Percentiles rank a stretch among this genome's conserved stretches.
Conservation (phyloP, 352 stramenopile genomes). For the Pythium insidiosum region DNA sequence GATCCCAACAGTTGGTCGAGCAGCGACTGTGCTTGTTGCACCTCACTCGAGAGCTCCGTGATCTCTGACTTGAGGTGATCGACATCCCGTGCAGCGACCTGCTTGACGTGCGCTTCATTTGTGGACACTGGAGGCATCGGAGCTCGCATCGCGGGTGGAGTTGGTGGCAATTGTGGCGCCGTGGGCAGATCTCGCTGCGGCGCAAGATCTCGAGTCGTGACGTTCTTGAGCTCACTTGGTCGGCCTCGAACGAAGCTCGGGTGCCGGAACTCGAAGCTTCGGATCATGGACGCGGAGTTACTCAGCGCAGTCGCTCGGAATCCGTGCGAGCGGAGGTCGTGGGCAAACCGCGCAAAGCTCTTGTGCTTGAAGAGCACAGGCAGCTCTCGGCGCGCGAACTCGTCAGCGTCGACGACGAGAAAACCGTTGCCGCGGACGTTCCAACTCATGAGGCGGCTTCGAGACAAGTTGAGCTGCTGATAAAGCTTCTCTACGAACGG, state of each 20-base stretch:
- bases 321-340: conserved; percentile 54
- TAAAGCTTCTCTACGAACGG: conserved; percentile 12
- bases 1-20: conserved; percentile 10
- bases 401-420: conserved; percentile 10
- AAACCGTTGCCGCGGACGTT: conserved; percentile 14
- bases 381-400: conserved; percentile 21
- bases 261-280: conserved; percentile 36
- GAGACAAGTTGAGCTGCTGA: conserved; percentile 12
- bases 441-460: conserved; percentile 7
- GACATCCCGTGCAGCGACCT: conserved; percentile 6
- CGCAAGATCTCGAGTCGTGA: too few relatives aligned
- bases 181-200: too few relatives aligned
- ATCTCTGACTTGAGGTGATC: conserved; percentile 7
- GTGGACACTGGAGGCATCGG: too few relatives aligned
- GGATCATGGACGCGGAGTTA: conserved; percentile 6
- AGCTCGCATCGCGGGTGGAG: too few relatives aligned
- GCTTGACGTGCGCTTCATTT: too few relatives aligned
- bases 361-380: conserved; percentile 41
- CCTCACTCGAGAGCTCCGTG: conserved; percentile 7
- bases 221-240: too few relatives aligned
- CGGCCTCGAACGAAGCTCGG: conserved; percentile 25
- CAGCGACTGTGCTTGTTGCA: conserved; percentile 12
- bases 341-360: conserved; percentile 40
- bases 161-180: too few relatives aligned
- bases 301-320: conserved; percentile 23